Evolutionary conservation across 1,284 basidiomycete species (phyloP).

Genomic region (Wallemia ichthyophaga): DNA sequence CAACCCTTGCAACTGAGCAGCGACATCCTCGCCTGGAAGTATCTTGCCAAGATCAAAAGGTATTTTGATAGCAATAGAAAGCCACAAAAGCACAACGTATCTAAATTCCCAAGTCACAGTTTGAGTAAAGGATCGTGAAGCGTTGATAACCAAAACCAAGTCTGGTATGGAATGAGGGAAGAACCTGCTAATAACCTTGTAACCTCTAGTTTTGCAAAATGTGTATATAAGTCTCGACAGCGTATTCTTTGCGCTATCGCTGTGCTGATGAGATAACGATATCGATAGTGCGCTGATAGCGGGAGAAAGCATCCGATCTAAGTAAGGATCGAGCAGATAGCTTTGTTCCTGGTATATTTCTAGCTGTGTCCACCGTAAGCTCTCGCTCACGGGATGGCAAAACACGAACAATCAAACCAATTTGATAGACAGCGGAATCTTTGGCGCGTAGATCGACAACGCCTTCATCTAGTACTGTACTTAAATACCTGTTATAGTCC

Average conservation of each 20-base stretch:
- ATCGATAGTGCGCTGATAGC: slow-evolving; percentile 34
- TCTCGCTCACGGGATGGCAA: background rate
- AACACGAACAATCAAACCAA: background rate
- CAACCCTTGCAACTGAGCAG: slow-evolving; percentile 26
- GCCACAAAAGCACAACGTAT: slow-evolving; percentile 65
- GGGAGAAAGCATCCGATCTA: slow-evolving; percentile 54
- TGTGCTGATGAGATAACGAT: slow-evolving; percentile 15
- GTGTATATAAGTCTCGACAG: slow-evolving; percentile 40
- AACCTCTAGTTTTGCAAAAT: slow-evolving; percentile 66
- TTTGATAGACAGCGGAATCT: background rate
- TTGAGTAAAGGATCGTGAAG: slow-evolving; percentile 6
- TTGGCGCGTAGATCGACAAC: background rate
- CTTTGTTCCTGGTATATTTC: slow-evolving; percentile 76
- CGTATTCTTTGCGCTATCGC: slow-evolving; percentile 20
- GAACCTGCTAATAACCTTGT: slow-evolving; percentile 70
- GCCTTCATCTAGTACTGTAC: background rate
- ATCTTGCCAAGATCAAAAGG: slow-evolving; percentile 47
- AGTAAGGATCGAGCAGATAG: slow-evolving; percentile 76
- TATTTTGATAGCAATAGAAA: slow-evolving; percentile 72
- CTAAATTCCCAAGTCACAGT: slow-evolving; percentile 40
- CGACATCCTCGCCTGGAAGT: slow-evolving; percentile 15
- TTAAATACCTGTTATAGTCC: background rate
- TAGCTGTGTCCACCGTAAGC: slow-evolving; percentile 25
- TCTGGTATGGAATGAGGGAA: slow-evolving; percentile 71
- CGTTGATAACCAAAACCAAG: slow-evolving; percentile 23